Conservation (phyloP, 345 rosid species). For the Trapa bicornis region DNA sequence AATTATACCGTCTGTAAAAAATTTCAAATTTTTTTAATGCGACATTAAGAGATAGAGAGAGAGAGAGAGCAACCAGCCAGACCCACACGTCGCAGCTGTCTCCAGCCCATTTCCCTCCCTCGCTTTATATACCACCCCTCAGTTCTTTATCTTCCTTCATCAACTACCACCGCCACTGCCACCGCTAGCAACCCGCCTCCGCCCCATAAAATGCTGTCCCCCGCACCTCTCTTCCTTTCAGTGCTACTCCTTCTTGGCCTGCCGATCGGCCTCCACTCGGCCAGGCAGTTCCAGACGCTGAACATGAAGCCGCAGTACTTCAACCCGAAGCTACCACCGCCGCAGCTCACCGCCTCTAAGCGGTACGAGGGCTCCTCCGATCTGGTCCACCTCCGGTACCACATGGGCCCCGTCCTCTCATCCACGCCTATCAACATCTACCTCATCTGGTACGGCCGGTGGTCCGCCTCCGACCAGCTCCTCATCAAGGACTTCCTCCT, state of each 20-base stretch:
- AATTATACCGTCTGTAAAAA: no score
- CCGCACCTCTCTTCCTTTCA: constrained; percentile 4
- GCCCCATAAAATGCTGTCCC: not conserved
- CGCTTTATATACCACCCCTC: constrained; percentile 14
- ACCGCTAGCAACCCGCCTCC: constrained; percentile 3
- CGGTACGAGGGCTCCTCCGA: constrained; percentile 82
- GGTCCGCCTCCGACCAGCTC: constrained; percentile 49
- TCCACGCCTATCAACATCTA: constrained; percentile 74
- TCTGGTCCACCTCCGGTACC: constrained; percentile 70
- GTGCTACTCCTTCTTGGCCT: constrained; percentile 5
- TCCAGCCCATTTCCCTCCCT: constrained; percentile 45
- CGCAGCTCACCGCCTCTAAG: constrained; percentile 44
- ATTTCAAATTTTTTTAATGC: not conserved
- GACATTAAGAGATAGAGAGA: not conserved
- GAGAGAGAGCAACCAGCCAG: constrained; percentile 11
- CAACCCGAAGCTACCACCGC: constrained; percentile 74
- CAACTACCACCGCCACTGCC: constrained; percentile 8
- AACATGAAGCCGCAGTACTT: constrained; percentile 14
- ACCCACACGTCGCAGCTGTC: constrained; percentile 49
- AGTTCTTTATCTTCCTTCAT: not conserved
- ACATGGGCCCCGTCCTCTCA: constrained; percentile 97
- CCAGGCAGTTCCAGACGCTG: constrained; percentile 4
- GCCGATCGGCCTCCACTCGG: not conserved
- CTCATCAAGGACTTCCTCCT: constrained; percentile 65
- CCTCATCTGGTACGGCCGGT: constrained; percentile 85